phyloP scores from a whole-genome alignment of 78 protist species.

The Dictyostelium brefeldianum region DNA sequence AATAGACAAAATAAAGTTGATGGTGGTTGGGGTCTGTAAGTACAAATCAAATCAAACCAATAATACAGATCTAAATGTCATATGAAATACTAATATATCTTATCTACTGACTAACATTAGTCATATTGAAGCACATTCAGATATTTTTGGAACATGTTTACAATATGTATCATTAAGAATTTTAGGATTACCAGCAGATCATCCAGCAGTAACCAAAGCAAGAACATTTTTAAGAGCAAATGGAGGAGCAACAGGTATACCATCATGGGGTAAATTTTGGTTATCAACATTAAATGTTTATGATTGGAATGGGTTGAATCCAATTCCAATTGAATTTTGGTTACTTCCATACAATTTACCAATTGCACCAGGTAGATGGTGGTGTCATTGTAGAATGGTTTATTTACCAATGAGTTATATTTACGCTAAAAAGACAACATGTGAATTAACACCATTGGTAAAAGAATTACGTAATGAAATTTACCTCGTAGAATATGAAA shows the following conservation, averaged over 20 bases:
- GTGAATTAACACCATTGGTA: conserved; percentile 29
- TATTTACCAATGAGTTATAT: conserved; percentile 95
- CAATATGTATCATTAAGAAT: conserved; percentile 92
- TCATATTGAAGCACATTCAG: conserved; percentile 90
- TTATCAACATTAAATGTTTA: conserved; percentile 87
- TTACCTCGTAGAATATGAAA: conserved; percentile 64
- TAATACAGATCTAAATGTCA: neutral
- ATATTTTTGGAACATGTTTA: conserved; percentile 94
- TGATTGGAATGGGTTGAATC: conserved; percentile 88
- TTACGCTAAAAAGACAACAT: conserved; percentile 81
- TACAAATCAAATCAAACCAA: neutral
- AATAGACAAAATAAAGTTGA: conserved; percentile 87
- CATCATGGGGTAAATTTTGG: conserved; percentile 97
- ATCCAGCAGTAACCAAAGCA: conserved; percentile 51
- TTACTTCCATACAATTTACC: conserved; percentile 89
- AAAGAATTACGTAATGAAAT: conserved; percentile 81
- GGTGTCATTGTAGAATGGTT: conserved; percentile 97
- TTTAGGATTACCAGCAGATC: conserved; percentile 85
- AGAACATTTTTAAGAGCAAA: conserved; percentile 66
- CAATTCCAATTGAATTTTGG: conserved; percentile 95
- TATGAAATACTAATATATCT: neutral
- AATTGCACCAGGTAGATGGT: conserved; percentile 89
- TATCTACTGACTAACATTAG: no score
- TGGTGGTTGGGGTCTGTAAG: conserved; percentile 94
- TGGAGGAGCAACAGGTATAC: conserved; percentile 90